Evolutionary conservation across 2,329 filamentous ascomycete genomes (phyloP), one percentile per base, ranked within the genome.

Genomic region (Pseudogymnoascus sp.): DNA sequence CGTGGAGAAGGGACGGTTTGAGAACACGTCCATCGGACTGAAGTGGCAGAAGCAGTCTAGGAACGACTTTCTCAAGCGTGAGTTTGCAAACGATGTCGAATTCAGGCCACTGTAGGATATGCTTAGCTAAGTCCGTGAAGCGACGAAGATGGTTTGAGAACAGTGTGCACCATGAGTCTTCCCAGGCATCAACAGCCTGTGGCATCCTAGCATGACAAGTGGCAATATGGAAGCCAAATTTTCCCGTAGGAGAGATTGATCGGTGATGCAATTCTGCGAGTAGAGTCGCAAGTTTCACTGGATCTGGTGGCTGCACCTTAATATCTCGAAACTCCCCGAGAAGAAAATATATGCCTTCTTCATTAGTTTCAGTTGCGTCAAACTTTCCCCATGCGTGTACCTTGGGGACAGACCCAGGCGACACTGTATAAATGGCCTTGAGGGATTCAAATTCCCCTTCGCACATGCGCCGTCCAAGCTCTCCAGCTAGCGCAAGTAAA

Each of bases 221-320:
- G 11, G 67, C 42, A 1, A 71, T 53, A 35, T 71, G 69, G 47
- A 73, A 73, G 26, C 71, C 71, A 61, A 72, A 74, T 63, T 71
- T 72, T 1, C 69, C 69, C 0, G 65, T 71, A 1, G 68, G 68
- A 17, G 71, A 71, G 1, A 28, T 60, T 33, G 67, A 67, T 11
- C 64, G 64, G 19, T 60, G 15, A 42, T 73, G 71, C 13, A 74
- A 23, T 6, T 70, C 64, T 36, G 72, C 70, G 1, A 74, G 62
- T 10, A 23, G 62, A 2, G 63, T 15, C 2, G 65, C 47, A 19
- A 73, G 67, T 8, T 68, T 67, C 8, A 64, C 50, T 4, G 69
- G 69, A 9, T 68, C 66, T 15, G 72, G 64, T 28, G 68, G 66
- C 42, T 71, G 68, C 26, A 69, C 64, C 2, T 44, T 63, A 40